phyloP scores from a whole-genome alignment of 371 early-diverging fungal genomes.

The Syncephalastrum contaminatum region DNA sequence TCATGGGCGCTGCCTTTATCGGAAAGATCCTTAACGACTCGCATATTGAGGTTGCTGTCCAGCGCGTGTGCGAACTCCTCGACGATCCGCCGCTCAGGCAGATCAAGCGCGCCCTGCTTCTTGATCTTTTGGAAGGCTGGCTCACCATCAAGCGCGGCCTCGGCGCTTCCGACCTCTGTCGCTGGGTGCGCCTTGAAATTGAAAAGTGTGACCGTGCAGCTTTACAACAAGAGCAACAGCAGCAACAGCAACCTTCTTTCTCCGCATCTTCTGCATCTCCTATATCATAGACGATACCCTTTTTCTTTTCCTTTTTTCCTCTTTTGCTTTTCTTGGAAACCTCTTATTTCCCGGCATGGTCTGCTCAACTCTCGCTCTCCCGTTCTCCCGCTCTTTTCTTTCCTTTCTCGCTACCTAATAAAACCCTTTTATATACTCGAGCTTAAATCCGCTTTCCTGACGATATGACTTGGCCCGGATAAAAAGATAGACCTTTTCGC shows the following conservation, averaged over 20 bases:
- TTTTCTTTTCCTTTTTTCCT: slow-evolving; percentile 5
- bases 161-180: slow-evolving; percentile 33
- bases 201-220: slow-evolving; percentile 29
- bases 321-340: too few species aligned
- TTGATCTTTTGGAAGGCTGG: slow-evolving; percentile 40
- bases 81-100: slow-evolving; percentile 17
- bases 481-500: too few species aligned
- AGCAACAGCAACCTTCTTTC: not conserved
- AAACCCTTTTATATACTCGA: too few species aligned
- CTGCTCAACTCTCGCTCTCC: too few species aligned
- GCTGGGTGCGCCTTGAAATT: slow-evolving; percentile 35
- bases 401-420: not conserved
- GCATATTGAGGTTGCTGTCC: slow-evolving; percentile 43
- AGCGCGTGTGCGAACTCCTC: slow-evolving; percentile 38
- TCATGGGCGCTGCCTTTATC: slow-evolving; percentile 43
- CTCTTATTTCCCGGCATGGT: too few species aligned
- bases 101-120: slow-evolving; percentile 28
- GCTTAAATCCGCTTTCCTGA: too few species aligned
- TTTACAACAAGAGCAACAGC: slow-evolving; percentile 17
- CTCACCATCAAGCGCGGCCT: slow-evolving; percentile 34
- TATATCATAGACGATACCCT: too few species aligned
- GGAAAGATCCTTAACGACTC: slow-evolving; percentile 37
- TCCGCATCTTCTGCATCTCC: too few species aligned
- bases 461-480: too few species aligned
- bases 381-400: not conserved